phyloP scores from a whole-genome alignment of 2,329 filamentous ascomycete genomes.

The Fusarium keratoplasticum region DNA sequence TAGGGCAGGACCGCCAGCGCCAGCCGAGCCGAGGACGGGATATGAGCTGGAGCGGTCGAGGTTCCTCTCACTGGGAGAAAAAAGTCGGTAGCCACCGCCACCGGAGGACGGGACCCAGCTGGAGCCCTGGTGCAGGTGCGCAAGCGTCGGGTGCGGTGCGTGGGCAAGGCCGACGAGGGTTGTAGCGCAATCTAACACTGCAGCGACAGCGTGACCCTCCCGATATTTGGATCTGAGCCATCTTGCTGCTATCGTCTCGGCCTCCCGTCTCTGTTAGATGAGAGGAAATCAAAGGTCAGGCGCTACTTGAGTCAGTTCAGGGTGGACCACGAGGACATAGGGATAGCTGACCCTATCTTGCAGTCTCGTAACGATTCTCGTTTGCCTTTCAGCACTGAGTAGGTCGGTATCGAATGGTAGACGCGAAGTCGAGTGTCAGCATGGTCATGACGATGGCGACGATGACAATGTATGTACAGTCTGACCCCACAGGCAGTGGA shows the following conservation, averaged over 20 bases:
- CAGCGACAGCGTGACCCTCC: conserved; percentile 39
- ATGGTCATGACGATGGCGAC: conserved; percentile 12
- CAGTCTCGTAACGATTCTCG: conserved; percentile 14
- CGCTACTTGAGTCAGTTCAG: conserved; percentile 38
- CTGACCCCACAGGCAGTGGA: conserved; percentile 17
- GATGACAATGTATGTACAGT: conserved; percentile 8
- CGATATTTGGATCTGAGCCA: conserved; percentile 34
- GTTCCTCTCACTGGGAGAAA: conserved; percentile 2
- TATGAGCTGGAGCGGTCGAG: conserved; percentile 14
- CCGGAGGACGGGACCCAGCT: conserved; percentile 8
- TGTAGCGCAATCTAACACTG: conserved; percentile 37
- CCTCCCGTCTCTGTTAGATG: conserved; percentile 37
- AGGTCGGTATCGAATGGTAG: neutral
- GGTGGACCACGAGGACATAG: conserved; percentile 27
- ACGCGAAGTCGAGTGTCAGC: conserved; percentile 3
- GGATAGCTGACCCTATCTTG: conserved; percentile 8
- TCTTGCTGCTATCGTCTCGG: conserved; percentile 32
- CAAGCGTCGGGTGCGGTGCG: neutral
- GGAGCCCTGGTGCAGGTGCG: neutral
- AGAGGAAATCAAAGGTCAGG: conserved; percentile 38
- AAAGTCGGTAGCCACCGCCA: conserved; percentile 35
- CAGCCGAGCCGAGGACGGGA: conserved; percentile 3
- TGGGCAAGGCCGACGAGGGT: conserved; percentile 11
- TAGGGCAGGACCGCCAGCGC: neutral
- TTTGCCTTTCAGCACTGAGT: neutral